These are phyloP conservation scores for Fusarium nisikadoi DNA, from an alignment of 2,329 filamentous ascomycete genomes.

Conservation along the genomic window DNA sequence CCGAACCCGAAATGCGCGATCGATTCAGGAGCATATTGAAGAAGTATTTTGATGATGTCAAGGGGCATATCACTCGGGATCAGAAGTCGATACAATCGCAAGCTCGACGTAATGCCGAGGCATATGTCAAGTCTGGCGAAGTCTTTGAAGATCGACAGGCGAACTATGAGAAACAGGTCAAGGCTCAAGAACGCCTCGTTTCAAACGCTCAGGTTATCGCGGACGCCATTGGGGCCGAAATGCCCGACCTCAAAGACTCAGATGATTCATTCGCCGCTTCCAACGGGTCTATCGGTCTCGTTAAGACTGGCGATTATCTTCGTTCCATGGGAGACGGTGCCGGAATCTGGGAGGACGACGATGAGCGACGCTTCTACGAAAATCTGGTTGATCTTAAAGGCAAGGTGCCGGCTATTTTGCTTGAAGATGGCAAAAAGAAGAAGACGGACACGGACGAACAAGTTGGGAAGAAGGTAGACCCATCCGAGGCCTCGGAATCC, in stretches of 20 bases:
- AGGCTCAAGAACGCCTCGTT: conserved; percentile 89
- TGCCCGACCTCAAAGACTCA: conserved; percentile 91
- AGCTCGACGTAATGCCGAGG: conserved; percentile 94
- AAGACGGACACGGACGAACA: conserved; percentile 84
- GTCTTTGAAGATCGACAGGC: conserved; percentile 97
- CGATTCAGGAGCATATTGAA: conserved; percentile 87
- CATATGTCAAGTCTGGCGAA: conserved; percentile 97
- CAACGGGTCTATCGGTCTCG: conserved; percentile 86
- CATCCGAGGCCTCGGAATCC: conserved; percentile 58
- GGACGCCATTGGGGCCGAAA: conserved; percentile 87
- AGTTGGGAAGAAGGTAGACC: conserved; percentile 78
- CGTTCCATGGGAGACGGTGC: conserved; percentile 89
- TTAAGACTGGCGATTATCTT: conserved; percentile 93
- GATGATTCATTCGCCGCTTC: conserved; percentile 73
- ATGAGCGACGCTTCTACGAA: conserved; percentile 97
- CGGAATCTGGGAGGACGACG: conserved; percentile 98
- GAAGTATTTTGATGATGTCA: conserved; percentile 93
- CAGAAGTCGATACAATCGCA: conserved; percentile 89
- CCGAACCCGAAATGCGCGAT: conserved; percentile 79
- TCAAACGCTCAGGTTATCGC: conserved; percentile 91
- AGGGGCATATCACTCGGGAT: conserved; percentile 86
- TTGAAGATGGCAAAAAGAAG: conserved; percentile 96
- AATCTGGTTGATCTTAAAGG: conserved; percentile 95
- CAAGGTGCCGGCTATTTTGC: conserved; percentile 90
- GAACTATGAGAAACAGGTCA: conserved; percentile 94